Evolutionary conservation across 768 basidiomycete species (phyloP).

Genomic region (Termitomyces sp.): DNA sequence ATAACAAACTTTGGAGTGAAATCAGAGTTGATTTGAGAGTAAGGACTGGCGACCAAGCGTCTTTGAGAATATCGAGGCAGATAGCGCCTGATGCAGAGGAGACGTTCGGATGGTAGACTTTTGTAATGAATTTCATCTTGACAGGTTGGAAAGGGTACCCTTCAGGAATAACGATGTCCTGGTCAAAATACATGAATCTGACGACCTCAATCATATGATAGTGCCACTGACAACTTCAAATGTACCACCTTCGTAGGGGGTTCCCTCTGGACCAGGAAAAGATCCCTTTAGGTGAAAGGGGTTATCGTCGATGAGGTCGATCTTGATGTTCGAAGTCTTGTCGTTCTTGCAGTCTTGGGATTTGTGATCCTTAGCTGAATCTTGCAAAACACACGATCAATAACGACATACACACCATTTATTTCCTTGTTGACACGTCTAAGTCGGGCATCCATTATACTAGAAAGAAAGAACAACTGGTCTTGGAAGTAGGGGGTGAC

Average conservation of each 20-base stretch:
- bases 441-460: constrained; percentile 78
- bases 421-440: constrained; percentile 95
- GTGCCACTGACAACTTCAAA: constrained; percentile 79
- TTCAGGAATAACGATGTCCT: constrained; percentile 94
- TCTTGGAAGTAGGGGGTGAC: not conserved
- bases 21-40: constrained; percentile 96
- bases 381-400: not conserved
- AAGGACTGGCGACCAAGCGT: constrained; percentile 94
- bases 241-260: constrained; percentile 88
- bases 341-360: constrained; percentile 89
- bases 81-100: constrained; percentile 94
- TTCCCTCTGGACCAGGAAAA: constrained; percentile 89
- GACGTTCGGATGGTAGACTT: constrained; percentile 94
- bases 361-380: not conserved
- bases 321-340: constrained; percentile 80
- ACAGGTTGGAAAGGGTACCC: constrained; percentile 91
- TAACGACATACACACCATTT: constrained; percentile 47
- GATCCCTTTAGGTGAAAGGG: constrained; percentile 91
- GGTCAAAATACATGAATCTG: constrained; percentile 1
- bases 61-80: constrained; percentile 84
- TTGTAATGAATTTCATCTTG: constrained; percentile 98
- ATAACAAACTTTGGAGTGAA: constrained; percentile 88
- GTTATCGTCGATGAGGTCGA: constrained; percentile 85
- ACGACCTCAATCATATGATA: constrained; percentile 2
- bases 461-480: constrained; percentile 4